A percentile compares a stretch with the other conserved stretches of the same genome.
Evolutionary conservation across 1,284 basidiomycete species (phyloP).

Genomic region (Cryptococcus sp.): DNA sequence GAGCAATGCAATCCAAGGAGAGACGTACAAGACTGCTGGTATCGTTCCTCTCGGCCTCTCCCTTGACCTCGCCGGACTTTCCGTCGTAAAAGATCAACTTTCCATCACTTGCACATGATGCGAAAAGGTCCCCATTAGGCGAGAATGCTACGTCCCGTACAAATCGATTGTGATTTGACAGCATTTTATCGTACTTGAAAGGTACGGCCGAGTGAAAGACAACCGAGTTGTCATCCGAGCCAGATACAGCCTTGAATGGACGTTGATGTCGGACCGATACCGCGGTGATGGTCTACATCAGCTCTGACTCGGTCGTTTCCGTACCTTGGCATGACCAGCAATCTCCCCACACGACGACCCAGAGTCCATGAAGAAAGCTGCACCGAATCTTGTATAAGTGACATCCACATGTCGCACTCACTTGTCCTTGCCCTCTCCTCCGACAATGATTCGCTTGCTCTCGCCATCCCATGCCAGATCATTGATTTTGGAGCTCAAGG

Average conservation of each 20-base stretch:
- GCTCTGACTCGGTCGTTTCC: not conserved
- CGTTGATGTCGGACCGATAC: conserved; percentile 85
- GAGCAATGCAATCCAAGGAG: not conserved
- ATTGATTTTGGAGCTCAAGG: conserved; percentile 77
- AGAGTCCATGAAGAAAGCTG: conserved; percentile 80
- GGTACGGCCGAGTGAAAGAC: conserved; percentile 74
- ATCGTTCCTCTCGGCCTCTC: conserved; percentile 58
- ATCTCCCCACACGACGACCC: conserved; percentile 93
- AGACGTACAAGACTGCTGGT: conserved; percentile 63
- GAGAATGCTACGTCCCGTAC: conserved; percentile 88
- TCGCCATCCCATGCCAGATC: conserved; percentile 97
- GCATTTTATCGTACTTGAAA: conserved; percentile 86
- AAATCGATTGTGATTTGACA: conserved; percentile 87
- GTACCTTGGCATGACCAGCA: conserved; percentile 82
- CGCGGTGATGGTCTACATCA: conserved; percentile 70
- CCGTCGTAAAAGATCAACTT: conserved; percentile 91
- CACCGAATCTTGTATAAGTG: conserved; percentile 68
- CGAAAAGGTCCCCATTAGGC: conserved; percentile 75
- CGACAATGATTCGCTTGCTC: conserved; percentile 90
- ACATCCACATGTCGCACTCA: conserved; percentile 43
- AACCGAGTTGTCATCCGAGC: conserved; percentile 75
- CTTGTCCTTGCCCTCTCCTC: conserved; percentile 92
- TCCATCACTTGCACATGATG: conserved; percentile 84
- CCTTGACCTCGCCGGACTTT: conserved; percentile 73
- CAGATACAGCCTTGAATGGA: conserved; percentile 86